Base-by-base conservation (phyloP, 2,329 filamentous ascomycete species). In the Aspergillus nomiae region DNA sequence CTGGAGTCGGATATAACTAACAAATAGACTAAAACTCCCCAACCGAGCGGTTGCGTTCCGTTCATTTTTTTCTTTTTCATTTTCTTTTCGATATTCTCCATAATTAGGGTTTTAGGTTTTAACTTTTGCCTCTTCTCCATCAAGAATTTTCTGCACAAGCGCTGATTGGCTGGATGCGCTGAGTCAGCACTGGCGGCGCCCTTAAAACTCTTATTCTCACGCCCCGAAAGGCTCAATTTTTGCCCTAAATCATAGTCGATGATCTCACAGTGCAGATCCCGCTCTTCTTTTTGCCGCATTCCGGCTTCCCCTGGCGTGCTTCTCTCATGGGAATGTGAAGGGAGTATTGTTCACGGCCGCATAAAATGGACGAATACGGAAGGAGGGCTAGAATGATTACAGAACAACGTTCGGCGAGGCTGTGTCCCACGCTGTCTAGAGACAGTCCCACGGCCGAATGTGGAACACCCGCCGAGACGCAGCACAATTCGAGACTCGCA, bases 41-140 rank as follows among this genome's bases (percentile, higher is more conserved):
- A 55, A 55, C 51, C 51, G 32, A 38, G 51, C 32, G 32, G 51
- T 55, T 55, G 26, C 12, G 32, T 21, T 26, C n/a, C 24, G 21
- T 19, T 55, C 14, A 36, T 38, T 38, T 55, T 26, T 55, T 26
- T 26, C 3, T 2, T 55, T 24, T 36, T 19, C 14, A 24, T 24
- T 24, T 21, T 19, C 16, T 53, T 53, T 28, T 28, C 10, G 16
- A n/a, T 55, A 21, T 55, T 55, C 51, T 55, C 51, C 51, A 55
- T 55, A 55, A 55, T 38, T 55, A 55, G 51, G 51, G 51, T 55
- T 55, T 55, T 55, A 55, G 51, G 51, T 38, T 38, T 55, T 55
- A 38, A 38, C 51, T 55, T 30, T 55, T 38, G 51, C 51, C n/a
- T 16, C 16, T 28, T 12, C 28, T 16, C 48, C 16, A 34, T 30